These are phyloP conservation scores for Emericellopsis cladophorae DNA, from an alignment of 2,329 filamentous ascomycete species.

Conservation along the genomic window DNA sequence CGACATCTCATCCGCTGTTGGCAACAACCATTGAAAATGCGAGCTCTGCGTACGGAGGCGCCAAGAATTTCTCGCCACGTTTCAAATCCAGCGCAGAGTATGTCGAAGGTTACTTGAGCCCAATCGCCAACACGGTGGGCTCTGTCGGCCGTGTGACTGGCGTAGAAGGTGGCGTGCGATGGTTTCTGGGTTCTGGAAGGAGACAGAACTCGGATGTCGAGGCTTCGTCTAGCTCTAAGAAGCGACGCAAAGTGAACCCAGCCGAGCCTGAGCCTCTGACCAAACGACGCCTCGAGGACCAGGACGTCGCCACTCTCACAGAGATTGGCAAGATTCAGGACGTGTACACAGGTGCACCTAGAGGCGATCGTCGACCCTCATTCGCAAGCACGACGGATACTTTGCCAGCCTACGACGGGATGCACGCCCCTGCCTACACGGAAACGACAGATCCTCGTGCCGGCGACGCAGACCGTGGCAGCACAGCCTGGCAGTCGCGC, in stretches of 20 bases:
- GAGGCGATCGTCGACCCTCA: constrained; percentile 38
- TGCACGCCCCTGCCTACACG: constrained; percentile 62
- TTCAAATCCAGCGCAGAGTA: constrained; percentile 87
- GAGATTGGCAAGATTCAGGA: constrained; percentile 13
- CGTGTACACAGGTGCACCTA: constrained; percentile 13
- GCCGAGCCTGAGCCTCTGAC: constrained; percentile 19
- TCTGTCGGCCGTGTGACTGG: constrained; percentile 76
- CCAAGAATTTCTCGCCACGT: constrained; percentile 81
- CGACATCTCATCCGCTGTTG: constrained; percentile 76
- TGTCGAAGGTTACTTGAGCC: constrained; percentile 77
- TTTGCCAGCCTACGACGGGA: constrained; percentile 73
- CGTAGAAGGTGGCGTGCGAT: constrained; percentile 74
- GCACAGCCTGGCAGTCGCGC: constrained; percentile 59
- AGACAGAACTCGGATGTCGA: constrained; percentile 39
- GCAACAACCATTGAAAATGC: constrained; percentile 77
- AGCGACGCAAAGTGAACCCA: constrained; percentile 43
- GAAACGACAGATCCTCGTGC: constrained; percentile 31
- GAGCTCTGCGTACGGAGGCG: constrained; percentile 71
- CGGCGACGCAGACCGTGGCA: constrained; percentile 13
- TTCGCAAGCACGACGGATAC: constrained; percentile 59
- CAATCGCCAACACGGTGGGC: constrained; percentile 76
- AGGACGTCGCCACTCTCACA: constrained; percentile 2
- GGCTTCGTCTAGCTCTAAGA: constrained; percentile 33
- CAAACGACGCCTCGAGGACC: constrained; percentile 14
- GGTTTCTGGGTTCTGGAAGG: constrained; percentile 57